phyloP scores from a whole-genome alignment of 306 rosid genomes.

The Myrica gale region DNA sequence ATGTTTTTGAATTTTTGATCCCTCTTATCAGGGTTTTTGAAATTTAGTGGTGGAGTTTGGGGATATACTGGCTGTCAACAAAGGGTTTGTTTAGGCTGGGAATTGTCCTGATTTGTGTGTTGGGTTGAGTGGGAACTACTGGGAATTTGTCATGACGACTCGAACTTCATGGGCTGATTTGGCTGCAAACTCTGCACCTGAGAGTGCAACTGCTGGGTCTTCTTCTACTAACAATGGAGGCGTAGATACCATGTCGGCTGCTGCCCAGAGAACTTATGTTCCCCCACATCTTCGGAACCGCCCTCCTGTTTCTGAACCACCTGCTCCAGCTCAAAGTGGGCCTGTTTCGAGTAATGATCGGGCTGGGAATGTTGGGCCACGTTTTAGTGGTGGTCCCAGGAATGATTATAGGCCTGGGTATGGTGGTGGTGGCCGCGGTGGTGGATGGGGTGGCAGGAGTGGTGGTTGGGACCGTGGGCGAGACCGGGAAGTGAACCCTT shows the following conservation, averaged over 20 bases:
- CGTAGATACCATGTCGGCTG: slow-evolving; percentile 33
- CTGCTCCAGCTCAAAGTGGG: slow-evolving; percentile 46
- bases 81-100: not conserved
- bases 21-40: slow-evolving; percentile 15
- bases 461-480: slow-evolving; percentile 75
- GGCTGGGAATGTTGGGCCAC: slow-evolving; percentile 40
- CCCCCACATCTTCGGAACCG: slow-evolving; percentile 88
- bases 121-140: slow-evolving; percentile 18
- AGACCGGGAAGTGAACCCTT: slow-evolving; percentile 74
- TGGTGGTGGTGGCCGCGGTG: slow-evolving; percentile 43
- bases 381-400: slow-evolving; percentile 48
- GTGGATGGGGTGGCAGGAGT: slow-evolving; percentile 55
- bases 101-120: slow-evolving; percentile 5
- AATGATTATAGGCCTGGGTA: slow-evolving; percentile 49
- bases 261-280: slow-evolving; percentile 55
- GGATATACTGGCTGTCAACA: slow-evolving; percentile 2
- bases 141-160: slow-evolving; percentile 47
- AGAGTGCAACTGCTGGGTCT: slow-evolving; percentile 48
- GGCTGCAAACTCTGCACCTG: slow-evolving; percentile 81
- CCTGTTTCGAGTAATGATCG: slow-evolving; percentile 38
- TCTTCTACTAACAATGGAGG: slow-evolving; percentile 39
- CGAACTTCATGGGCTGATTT: slow-evolving; percentile 94
- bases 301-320: slow-evolving; percentile 37
- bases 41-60: slow-evolving; percentile 6
- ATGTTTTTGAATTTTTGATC: not conserved